A percentile compares a stretch with the other conserved stretches of the same genome.
Conservation (phyloP, 2,329 filamentous ascomycete genomes). For the Fusarium sp. region DNA sequence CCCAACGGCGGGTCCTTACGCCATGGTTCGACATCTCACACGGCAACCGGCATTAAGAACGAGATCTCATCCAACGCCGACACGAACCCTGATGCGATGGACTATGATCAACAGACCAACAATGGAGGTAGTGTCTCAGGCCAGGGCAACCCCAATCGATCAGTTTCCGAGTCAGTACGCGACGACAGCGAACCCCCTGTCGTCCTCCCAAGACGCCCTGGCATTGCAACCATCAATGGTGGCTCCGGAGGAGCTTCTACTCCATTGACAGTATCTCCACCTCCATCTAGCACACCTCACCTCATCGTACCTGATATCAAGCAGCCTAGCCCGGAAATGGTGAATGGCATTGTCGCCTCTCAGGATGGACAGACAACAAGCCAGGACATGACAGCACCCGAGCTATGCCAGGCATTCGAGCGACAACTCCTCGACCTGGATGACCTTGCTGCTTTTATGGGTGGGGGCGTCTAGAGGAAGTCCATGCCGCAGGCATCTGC, state of each 20-base stretch:
- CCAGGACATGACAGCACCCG: constrained; percentile 66
- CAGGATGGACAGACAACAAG: constrained; percentile 50
- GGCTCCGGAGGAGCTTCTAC: constrained; percentile 60
- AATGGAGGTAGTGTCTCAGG: constrained; percentile 34
- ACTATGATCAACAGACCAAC: constrained; percentile 60
- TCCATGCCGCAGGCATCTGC: not conserved
- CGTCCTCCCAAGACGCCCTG: constrained; percentile 58
- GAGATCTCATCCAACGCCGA: constrained; percentile 64
- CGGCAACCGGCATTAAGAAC: constrained; percentile 57
- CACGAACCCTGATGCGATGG: constrained; percentile 65
- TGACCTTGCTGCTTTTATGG: constrained; percentile 70
- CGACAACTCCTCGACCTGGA: constrained; percentile 68
- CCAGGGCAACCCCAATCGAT: constrained; percentile 49
- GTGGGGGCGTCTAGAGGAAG: constrained; percentile 61
- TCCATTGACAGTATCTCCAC: constrained; percentile 58
- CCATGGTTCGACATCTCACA: constrained; percentile 48
- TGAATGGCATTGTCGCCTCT: constrained; percentile 45
- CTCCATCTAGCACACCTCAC: constrained; percentile 43
- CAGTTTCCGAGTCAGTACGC: constrained; percentile 54
- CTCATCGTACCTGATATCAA: constrained; percentile 49
- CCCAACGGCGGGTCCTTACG: constrained; percentile 43
- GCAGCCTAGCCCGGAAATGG: constrained; percentile 48
- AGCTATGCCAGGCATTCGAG: constrained; percentile 68
- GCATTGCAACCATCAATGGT: constrained; percentile 68
- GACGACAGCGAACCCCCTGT: constrained; percentile 63